Evolutionary conservation across 31 red algal genomes (phyloP).

Genomic region (Endocladia muricata): DNA sequence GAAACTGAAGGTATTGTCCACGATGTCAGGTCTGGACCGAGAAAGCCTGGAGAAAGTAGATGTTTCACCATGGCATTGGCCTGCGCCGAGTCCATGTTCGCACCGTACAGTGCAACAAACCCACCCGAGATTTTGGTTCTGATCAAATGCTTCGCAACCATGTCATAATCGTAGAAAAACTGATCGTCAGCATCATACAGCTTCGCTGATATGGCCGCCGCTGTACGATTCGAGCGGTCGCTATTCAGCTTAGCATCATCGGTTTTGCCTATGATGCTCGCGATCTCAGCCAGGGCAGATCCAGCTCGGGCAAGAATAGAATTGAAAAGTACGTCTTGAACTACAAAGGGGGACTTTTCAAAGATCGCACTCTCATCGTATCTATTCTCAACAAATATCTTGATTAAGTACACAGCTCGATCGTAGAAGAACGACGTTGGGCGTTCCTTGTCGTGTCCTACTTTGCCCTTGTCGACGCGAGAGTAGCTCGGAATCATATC

Average conservation of each 20-base stretch:
- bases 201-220: conserved; percentile 15
- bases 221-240: neutral
- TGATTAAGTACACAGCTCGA: conserved; percentile 42
- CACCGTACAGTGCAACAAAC: conserved; percentile 31
- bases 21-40: conserved; percentile 6
- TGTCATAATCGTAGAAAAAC: conserved; percentile 37
- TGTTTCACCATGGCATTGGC: conserved; percentile 5
- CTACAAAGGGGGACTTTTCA: conserved; percentile 21
- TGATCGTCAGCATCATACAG: conserved; percentile 22
- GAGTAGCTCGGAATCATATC: conserved; percentile 33
- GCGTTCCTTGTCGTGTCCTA: conserved; percentile 40
- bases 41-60: conserved; percentile 12
- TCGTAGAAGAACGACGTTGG: conserved; percentile 38
- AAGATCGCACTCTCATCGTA: conserved; percentile 29
- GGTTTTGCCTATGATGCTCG: conserved; percentile 15
- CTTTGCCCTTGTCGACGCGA: conserved; percentile 50
- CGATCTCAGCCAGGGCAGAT: conserved; percentile 32
- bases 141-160: conserved; percentile 20
- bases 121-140: conserved; percentile 34
- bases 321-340: conserved; percentile 59
- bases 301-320: conserved; percentile 45
- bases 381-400: conserved; percentile 29
- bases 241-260: conserved; percentile 6
- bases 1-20: conserved; percentile 42
- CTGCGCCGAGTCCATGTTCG: neutral